Evolutionary conservation across 179 eudicot genomes (phyloP).

Genomic region (Beta corolliflora): DNA sequence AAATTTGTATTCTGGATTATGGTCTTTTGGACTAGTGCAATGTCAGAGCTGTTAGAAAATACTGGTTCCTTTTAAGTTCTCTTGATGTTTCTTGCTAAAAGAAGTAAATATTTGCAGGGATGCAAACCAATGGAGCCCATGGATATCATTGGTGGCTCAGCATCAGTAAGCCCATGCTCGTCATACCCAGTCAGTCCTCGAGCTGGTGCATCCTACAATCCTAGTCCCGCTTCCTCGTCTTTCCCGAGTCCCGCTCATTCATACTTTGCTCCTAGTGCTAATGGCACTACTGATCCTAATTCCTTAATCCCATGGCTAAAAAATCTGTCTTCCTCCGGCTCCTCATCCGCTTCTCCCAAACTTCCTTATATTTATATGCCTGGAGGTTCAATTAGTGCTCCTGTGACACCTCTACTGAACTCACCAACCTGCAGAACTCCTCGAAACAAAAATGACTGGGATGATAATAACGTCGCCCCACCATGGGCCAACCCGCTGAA

Average conservation of each 20-base stretch:
- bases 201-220: slow-evolving; percentile 48
- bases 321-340: slow-evolving; percentile 68
- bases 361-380: slow-evolving; percentile 48
- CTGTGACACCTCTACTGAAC: slow-evolving; percentile 50
- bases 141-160: slow-evolving; percentile 48
- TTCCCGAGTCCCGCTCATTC: slow-evolving; percentile 50
- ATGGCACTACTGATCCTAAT: slow-evolving; percentile 43
- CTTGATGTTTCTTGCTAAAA: neutral
- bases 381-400: slow-evolving; percentile 51
- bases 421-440: slow-evolving; percentile 50
- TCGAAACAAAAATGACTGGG: slow-evolving; percentile 40
- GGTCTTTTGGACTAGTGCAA: neutral
- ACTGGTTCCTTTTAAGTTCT: neutral
- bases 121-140: slow-evolving; percentile 48
- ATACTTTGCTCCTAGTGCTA: slow-evolving; percentile 33
- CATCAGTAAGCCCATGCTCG: slow-evolving; percentile 54
- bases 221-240: slow-evolving; percentile 51
- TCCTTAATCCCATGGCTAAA: slow-evolving; percentile 87
- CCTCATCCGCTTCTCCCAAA: slow-evolving; percentile 62
- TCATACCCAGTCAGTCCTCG: slow-evolving; percentile 54
- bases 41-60: neutral
- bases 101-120: slow-evolving; percentile 34
- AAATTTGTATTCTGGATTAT: neutral
- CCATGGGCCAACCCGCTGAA: slow-evolving; percentile 47
- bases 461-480: slow-evolving; percentile 38